Evolutionary conservation across 805 yeast species (phyloP).

Genomic region (Myxozyma monticola): DNA sequence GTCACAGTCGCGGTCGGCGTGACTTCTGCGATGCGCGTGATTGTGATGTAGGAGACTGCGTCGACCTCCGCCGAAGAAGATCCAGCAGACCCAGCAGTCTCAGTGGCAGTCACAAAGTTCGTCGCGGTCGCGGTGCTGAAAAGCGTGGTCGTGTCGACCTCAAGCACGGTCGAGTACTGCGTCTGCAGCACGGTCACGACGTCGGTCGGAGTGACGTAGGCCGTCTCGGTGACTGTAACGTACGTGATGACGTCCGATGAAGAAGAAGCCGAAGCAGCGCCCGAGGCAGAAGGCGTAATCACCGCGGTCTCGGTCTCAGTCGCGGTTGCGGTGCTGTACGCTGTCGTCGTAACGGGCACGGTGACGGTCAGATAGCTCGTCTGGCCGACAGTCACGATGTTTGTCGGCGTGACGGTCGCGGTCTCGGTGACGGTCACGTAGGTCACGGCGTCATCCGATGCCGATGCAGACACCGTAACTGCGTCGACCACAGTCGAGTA

Average conservation of each 20-base stretch:
- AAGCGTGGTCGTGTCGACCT: not conserved
- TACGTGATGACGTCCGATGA: not conserved
- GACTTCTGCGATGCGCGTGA: conserved; percentile 10
- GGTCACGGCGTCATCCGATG: not conserved
- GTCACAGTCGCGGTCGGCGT: conserved; percentile 1
- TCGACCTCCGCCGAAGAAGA: conserved; percentile 2
- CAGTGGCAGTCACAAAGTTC: not conserved
- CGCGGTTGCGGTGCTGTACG: not conserved
- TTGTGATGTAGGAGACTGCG: conserved; percentile 7
- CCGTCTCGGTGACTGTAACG: conserved; percentile 5
- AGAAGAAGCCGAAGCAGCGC: not conserved
- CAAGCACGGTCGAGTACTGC: conserved; percentile 1
- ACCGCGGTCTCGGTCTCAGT: not conserved
- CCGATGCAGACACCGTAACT: not conserved
- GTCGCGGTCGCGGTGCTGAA: conserved; percentile 2
- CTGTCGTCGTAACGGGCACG: not conserved
- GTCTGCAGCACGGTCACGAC: conserved; percentile 5
- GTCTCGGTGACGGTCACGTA: conserved; percentile 10
- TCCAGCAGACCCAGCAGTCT: not conserved
- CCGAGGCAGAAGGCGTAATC: not conserved
- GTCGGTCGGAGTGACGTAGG: conserved; percentile 1
- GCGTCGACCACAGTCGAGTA: conserved; percentile 3
- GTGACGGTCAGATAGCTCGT: not conserved
- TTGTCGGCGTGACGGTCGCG: conserved; percentile 7
- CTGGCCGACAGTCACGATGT: not conserved